Base-by-base conservation (phyloP, 208 protist genomes). In the Polymyxa betae region DNA sequence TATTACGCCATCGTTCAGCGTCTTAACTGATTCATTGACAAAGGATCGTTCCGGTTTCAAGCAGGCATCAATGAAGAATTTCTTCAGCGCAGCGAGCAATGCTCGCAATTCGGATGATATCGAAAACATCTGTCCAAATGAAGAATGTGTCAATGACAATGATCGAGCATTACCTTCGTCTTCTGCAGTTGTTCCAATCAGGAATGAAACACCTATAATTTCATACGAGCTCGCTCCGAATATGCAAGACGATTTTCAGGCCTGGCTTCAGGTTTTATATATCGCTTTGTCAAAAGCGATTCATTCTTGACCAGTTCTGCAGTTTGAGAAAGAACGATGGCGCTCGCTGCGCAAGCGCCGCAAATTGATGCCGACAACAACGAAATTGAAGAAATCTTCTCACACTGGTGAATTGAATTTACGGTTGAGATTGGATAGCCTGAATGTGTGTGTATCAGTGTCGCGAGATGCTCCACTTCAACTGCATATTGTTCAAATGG, bases 1-100 rank as follows among this genome's bases (percentile, higher is more conserved):
- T 99, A 29, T 93, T 95, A 41, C 94, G 97, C n/a, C 38, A 68
- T 90, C 43, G 66, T 94, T n/a, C 90, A 87, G n/a, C 77, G n/a
- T 38, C 41, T 29, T 32, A 87, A 5, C 24, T 87, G 38, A 5
- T 5, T 87, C 24, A 46, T 87, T 87, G 38, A 29, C 49, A 60
- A n/a, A n/a, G 49, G 49, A 60, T 29, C 49, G 5, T 5, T 60
- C 49, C 5, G 24, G 49, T 60, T 60, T 60, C 49, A 60, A 60
- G 49, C 49, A 60, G 24, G 24, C 49, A 24, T 60, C 49, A 24
- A 60, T 60, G 24, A 29, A 5, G 24, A 5, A 24, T 60, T 60
- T 60, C 49, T 60, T 60, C 49, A 60, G 24, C 5, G 12, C 49
- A 60, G 49, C 24, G 12, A 24, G 24, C 5, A 60, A 60, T 24